Percentiles rank a stretch among this genome's conserved stretches.
phyloP scores from a whole-genome alignment of 495 filamentous ascomycete species.

The Aspergillus sclerotioniger region DNA sequence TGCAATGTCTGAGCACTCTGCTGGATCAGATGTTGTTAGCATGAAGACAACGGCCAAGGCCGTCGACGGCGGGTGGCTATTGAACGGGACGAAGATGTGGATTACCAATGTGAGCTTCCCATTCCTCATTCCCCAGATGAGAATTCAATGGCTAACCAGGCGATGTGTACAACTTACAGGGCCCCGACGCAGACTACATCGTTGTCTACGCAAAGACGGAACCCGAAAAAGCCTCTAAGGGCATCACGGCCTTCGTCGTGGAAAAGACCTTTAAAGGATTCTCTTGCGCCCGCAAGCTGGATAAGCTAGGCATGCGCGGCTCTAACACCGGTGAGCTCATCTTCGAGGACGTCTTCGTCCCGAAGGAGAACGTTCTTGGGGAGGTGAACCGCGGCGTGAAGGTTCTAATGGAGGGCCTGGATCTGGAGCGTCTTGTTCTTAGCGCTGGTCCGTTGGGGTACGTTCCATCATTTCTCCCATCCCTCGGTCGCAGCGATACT shows the following conservation, averaged over 20 bases:
- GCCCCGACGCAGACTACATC: constrained; percentile 84
- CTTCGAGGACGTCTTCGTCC: constrained; percentile 92
- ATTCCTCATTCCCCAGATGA: background rate
- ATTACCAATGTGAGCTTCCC: constrained; percentile 75
- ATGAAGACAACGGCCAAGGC: constrained; percentile 84
- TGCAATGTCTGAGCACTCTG: constrained; percentile 91
- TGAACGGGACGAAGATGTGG: constrained; percentile 99
- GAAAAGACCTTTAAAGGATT: constrained; percentile 73
- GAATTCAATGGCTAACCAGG: background rate
- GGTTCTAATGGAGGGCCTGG: constrained; percentile 94
- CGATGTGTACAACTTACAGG: constrained; percentile 40
- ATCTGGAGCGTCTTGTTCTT: constrained; percentile 90
- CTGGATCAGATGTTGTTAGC: constrained; percentile 90
- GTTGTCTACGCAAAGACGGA: constrained; percentile 95
- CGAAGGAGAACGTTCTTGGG: constrained; percentile 76
- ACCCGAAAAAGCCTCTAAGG: constrained; percentile 77
- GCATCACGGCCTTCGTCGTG: constrained; percentile 93
- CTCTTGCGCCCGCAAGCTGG: constrained; percentile 84
- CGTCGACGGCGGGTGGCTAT: constrained; percentile 79
- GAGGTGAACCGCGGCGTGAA: constrained; percentile 76
- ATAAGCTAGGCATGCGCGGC: constrained; percentile 98
- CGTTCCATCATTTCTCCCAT: background rate
- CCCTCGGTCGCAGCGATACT: background rate
- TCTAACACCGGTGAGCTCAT: constrained; percentile 94
- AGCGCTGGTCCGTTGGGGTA: constrained; percentile 85